Conservation (phyloP, 2,329 filamentous ascomycete genomes). For the Neonectria hederae region DNA sequence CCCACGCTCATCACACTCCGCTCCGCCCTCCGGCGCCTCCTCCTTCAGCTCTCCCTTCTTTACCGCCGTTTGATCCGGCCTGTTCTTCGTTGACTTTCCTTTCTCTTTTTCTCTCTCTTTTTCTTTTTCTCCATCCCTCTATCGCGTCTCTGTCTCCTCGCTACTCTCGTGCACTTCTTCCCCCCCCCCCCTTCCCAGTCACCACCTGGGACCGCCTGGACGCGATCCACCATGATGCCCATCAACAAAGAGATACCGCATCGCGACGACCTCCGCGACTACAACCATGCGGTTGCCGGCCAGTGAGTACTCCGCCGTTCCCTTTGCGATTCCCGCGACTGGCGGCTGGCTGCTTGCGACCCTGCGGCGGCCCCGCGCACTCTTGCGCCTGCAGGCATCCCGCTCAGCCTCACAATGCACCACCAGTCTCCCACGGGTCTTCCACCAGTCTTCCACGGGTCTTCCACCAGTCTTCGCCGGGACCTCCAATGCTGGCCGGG, state of each 20-base stretch:
- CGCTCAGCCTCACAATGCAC: constrained; percentile 15
- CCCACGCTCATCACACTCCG: constrained; percentile 24
- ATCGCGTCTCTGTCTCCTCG: constrained; percentile 5
- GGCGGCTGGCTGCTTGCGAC: constrained; percentile 16
- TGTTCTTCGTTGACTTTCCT: constrained; percentile 9
- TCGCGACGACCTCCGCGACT: constrained; percentile 71
- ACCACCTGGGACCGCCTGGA: constrained; percentile 24
- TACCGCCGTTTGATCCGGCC: constrained; percentile 23
- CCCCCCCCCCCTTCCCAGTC: constrained; percentile 25
- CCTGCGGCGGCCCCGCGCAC: constrained; percentile 12
- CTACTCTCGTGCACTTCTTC: constrained; percentile 5
- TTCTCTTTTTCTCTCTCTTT: background rate
- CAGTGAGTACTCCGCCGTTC: constrained; percentile 68
- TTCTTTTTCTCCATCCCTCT: constrained; percentile 1
- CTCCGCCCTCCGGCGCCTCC: constrained; percentile 26
- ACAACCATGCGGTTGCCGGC: constrained; percentile 81
- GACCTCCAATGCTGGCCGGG: constrained; percentile 26
- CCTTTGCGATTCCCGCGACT: constrained; percentile 1
- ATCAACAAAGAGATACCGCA: constrained; percentile 59
- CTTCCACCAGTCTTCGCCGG: background rate
- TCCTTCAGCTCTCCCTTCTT: constrained; percentile 25
- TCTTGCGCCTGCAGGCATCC: constrained; percentile 1
- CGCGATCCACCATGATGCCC: constrained; percentile 37
- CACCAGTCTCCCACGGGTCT: background rate
- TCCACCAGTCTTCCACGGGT: background rate